Conservation (phyloP, 2,329 filamentous ascomycete species). For the Teratosphaeria epicoccoides region DNA sequence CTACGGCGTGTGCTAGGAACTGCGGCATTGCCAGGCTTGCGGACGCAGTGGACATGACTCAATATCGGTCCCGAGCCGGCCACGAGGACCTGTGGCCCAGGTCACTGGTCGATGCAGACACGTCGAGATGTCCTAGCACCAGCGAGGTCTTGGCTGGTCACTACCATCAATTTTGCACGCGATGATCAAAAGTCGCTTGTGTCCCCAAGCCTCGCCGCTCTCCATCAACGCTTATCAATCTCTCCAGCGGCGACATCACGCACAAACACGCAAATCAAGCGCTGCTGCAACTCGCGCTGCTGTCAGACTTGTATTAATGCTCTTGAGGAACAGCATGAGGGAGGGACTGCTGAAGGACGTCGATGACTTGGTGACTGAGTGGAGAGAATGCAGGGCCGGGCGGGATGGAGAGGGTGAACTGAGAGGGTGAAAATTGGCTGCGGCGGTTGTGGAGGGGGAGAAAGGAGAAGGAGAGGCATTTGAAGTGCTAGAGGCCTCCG, state of each 20-base stretch:
- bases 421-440: not conserved
- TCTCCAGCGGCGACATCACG: not conserved
- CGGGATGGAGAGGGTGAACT: not conserved
- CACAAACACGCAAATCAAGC: not conserved
- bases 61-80: too few relatives aligned
- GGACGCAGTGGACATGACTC: too few relatives aligned
- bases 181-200: too few relatives aligned
- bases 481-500: not conserved
- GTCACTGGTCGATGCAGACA: too few relatives aligned
- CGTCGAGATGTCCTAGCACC: too few relatives aligned
- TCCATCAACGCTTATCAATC: too few relatives aligned
- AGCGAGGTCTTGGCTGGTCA: too few relatives aligned
- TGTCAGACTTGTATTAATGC: not conserved
- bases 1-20: not conserved
- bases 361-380: not conserved
- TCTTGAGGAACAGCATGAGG: not conserved
- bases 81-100: too few relatives aligned
- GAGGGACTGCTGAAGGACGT: not conserved
- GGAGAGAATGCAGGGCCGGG: not conserved
- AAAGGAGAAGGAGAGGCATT: not conserved
- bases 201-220: too few relatives aligned
- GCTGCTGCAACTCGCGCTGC: not conserved
- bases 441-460: not conserved
- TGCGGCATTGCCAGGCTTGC: not conserved
- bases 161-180: too few relatives aligned